Percentiles rank a stretch among this genome's conserved stretches.
Evolutionary conservation across 257 asterid species (phyloP).

Genomic region (Fraxinus anomala): DNA sequence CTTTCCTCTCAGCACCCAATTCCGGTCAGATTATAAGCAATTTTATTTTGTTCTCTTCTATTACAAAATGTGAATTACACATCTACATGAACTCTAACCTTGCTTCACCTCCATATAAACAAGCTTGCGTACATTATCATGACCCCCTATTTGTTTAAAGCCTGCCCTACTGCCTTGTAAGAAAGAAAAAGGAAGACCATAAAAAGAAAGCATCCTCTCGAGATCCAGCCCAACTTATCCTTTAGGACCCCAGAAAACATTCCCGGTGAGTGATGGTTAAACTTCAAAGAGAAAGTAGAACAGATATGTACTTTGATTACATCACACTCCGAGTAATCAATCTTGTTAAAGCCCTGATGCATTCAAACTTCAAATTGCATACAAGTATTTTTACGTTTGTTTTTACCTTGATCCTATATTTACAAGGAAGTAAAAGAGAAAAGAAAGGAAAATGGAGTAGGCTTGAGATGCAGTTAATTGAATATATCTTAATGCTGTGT

Average conservation of each 20-base stretch:
- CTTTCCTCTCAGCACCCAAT: no score
- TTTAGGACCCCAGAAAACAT: background rate
- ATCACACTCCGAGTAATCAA: background rate
- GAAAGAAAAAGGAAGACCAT: background rate
- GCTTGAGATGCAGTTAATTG: background rate
- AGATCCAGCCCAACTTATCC: background rate
- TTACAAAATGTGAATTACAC: no score
- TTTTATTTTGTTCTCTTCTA: no score
- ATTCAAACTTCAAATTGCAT: background rate
- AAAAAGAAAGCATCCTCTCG: constrained; percentile 1
- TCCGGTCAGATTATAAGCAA: no score
- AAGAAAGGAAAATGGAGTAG: background rate
- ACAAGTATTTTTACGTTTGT: no score
- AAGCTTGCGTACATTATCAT: background rate
- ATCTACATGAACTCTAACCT: no score
- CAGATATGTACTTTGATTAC: background rate
- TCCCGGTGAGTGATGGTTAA: background rate
- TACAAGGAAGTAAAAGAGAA: no score
- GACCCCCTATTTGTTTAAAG: background rate
- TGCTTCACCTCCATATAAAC: background rate
- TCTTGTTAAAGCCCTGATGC: background rate
- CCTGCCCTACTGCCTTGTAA: background rate
- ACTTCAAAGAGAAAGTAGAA: background rate
- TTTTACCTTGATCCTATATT: no score
- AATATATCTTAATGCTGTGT: background rate